Conservation (phyloP, 2,329 filamentous ascomycete species). For the Exophiala lecanii-corni region DNA sequence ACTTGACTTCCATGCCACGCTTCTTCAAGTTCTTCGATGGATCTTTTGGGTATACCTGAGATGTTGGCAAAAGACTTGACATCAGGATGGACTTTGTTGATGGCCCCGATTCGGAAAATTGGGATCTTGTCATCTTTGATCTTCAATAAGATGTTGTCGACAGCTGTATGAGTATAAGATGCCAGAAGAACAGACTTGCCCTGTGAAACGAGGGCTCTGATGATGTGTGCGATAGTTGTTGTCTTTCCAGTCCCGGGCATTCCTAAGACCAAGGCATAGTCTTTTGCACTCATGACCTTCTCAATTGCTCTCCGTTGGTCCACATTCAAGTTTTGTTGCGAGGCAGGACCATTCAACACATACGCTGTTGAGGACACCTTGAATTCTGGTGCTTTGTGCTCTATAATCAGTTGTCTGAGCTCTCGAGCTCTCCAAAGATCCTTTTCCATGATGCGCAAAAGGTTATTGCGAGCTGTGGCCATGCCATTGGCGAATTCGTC, state of each 20-base stretch:
- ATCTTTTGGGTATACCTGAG: conserved; percentile 66
- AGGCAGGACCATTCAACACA: conserved; percentile 49
- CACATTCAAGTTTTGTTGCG: conserved; percentile 68
- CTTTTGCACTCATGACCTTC: conserved; percentile 91
- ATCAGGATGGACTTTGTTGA: conserved; percentile 80
- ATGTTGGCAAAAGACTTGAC: conserved; percentile 81
- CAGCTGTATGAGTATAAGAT: conserved; percentile 94
- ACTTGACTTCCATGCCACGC: conserved; percentile 83
- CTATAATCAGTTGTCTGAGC: conserved; percentile 75
- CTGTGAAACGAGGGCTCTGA: conserved; percentile 79
- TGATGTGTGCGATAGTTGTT: conserved; percentile 96
- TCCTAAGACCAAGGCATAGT: conserved; percentile 94
- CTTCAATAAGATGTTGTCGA: conserved; percentile 96
- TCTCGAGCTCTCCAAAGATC: conserved; percentile 65
- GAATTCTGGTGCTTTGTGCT: conserved; percentile 69
- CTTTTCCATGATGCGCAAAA: conserved; percentile 86
- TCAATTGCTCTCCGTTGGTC: conserved; percentile 83
- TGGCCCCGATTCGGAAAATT: conserved; percentile 78
- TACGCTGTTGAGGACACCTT: conserved; percentile 62
- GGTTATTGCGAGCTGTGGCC: conserved; percentile 88
- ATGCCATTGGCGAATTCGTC: conserved; percentile 98
- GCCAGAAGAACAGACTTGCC: conserved; percentile 90
- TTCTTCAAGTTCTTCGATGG: conserved; percentile 75
- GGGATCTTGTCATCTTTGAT: conserved; percentile 72
- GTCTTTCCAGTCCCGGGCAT: conserved; percentile 99